Conservation (phyloP, 208 protist species). For the Acanthamoeba quina region DNA sequence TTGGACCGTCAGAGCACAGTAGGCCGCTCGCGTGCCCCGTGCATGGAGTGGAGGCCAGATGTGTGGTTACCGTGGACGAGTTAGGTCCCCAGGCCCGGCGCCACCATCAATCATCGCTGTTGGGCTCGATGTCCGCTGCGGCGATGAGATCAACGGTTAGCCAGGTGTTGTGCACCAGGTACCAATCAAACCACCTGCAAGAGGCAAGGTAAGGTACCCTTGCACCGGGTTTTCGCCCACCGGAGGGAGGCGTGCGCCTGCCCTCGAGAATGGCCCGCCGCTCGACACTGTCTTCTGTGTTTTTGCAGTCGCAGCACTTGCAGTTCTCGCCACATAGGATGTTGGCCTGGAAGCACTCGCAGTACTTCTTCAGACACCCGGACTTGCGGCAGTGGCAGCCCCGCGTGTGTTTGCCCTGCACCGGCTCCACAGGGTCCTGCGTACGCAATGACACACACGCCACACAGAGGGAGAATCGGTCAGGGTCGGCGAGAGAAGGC, state of each 20-base stretch:
- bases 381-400: conserved; percentile 87
- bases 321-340: conserved; percentile 86
- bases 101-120: not conserved
- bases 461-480: not conserved
- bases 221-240: not conserved
- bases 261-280: conserved; percentile 61
- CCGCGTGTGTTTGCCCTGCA: conserved; percentile 78
- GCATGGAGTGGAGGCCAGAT: no score
- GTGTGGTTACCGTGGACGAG: not conserved
- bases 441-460: not conserved
- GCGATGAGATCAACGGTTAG: not conserved
- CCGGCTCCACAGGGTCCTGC: conserved; percentile 62
- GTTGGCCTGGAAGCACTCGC: conserved; percentile 88
- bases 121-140: not conserved
- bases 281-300: conserved; percentile 69
- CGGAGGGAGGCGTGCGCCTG: conserved; percentile 59
- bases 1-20: no score
- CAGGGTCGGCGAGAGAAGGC: not conserved
- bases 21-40: not conserved
- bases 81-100: not conserved
- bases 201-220: not conserved
- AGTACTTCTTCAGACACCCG: conserved; percentile 88
- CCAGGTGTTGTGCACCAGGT: not conserved
- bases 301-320: conserved; percentile 86
- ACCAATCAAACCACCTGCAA: no score